phyloP scores from a whole-genome alignment of 441 rosid species.

The Manihot esculenta region DNA sequence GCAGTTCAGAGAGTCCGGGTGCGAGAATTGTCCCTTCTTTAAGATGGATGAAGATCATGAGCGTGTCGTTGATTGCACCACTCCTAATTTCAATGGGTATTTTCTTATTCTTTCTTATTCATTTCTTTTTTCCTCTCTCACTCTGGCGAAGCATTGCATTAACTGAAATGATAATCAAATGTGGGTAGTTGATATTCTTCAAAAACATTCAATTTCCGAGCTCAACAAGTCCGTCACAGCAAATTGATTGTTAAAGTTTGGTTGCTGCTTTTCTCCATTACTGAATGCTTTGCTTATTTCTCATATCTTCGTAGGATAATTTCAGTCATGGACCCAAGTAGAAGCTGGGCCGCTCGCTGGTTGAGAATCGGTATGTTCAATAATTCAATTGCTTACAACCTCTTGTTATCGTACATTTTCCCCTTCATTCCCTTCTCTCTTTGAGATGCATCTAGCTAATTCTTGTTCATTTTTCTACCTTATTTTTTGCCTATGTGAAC shows the following conservation, averaged over 20 bases:
- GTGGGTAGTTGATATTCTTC: not conserved
- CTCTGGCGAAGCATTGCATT: not conserved
- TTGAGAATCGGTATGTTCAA: conserved; percentile 69
- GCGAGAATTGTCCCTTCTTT: conserved; percentile 89
- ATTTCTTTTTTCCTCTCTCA: not conserved
- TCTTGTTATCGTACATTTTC: not conserved
- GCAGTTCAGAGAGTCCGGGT: conserved; percentile 94
- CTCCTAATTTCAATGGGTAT: conserved; percentile 92
- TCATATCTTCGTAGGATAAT: conserved; percentile 49
- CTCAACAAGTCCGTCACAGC: not conserved
- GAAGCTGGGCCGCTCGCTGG: conserved; percentile 98
- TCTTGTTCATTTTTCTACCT: not conserved
- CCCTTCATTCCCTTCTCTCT: not conserved
- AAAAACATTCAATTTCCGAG: not conserved
- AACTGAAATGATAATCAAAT: not conserved
- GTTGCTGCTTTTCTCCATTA: not conserved
- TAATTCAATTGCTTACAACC: not conserved
- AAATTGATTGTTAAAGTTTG: not conserved
- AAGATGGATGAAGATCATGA: conserved; percentile 91
- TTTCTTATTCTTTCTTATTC: not conserved
- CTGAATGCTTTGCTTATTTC: not conserved
- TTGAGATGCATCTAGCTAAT: not conserved
- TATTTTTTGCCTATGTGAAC: not conserved
- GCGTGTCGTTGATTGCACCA: conserved; percentile 85
- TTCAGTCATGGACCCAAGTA: conserved; percentile 86